Percentiles rank a stretch among this genome's conserved stretches.
Conservation (phyloP, 176 grass and related monocot genomes). For the Oryza officinalis region DNA sequence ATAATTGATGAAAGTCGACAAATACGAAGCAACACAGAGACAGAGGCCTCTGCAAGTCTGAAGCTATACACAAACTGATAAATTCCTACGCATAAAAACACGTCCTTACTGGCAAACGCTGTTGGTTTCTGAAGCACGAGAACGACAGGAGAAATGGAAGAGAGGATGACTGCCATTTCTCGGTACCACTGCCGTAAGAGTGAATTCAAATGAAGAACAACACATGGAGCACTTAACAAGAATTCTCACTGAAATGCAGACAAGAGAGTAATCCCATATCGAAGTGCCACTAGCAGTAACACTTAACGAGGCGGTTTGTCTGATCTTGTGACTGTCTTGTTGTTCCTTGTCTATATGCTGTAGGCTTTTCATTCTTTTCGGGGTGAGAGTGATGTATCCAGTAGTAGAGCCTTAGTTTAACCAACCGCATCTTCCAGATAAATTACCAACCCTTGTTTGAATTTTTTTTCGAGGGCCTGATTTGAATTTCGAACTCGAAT, state of each 20-base stretch:
- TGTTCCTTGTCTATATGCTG: not conserved
- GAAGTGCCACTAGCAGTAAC: not conserved
- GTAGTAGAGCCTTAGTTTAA: not conserved
- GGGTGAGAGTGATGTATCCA: not conserved
- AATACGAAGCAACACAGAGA: not conserved
- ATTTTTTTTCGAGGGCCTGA: not conserved
- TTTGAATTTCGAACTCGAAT: not conserved
- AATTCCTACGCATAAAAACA: not conserved
- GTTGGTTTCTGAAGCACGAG: not conserved
- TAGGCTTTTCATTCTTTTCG: not conserved
- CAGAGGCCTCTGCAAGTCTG: not conserved
- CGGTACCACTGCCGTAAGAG: not conserved
- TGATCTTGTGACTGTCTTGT: not conserved
- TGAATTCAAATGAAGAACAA: not conserved
- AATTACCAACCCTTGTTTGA: not conserved
- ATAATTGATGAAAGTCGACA: not conserved
- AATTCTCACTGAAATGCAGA: constrained; percentile 16
- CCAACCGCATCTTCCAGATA: not conserved
- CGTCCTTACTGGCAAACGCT: not conserved
- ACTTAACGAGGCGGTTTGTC: constrained; percentile 14
- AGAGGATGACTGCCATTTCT: not conserved
- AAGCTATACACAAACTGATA: not conserved
- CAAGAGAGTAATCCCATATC: not conserved
- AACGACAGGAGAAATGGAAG: not conserved
- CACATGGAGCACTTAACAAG: not conserved